These are phyloP conservation scores for Colletotrichum agaves DNA, from an alignment of 2,329 filamentous ascomycete genomes.

Conservation along the genomic window DNA sequence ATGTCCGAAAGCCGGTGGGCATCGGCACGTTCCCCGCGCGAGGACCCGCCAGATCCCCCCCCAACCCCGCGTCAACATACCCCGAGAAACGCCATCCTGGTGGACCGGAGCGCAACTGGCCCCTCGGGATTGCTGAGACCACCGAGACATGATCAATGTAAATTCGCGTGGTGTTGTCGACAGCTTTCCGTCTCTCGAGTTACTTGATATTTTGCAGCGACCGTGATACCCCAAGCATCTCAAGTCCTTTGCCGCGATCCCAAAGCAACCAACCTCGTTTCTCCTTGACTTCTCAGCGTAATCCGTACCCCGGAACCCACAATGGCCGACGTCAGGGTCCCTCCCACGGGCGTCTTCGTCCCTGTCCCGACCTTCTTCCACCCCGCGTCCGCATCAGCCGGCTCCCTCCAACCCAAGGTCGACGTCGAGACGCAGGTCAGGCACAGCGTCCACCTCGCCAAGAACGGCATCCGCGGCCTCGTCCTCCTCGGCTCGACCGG, in stretches of 20 bases:
- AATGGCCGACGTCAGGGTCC: conserved; percentile 40
- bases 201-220: neutral
- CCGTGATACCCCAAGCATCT: conserved; percentile 22
- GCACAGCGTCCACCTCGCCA: conserved; percentile 69
- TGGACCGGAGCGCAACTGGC: conserved; percentile 10
- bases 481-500: conserved; percentile 72
- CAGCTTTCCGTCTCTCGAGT: neutral
- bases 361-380: conserved; percentile 73
- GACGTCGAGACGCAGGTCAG: conserved; percentile 67
- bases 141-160: conserved; percentile 26
- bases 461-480: conserved; percentile 68
- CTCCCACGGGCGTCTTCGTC: conserved; percentile 63
- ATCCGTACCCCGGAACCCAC: neutral
- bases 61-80: conserved; percentile 35
- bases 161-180: conserved; percentile 23
- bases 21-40: conserved; percentile 30
- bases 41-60: neutral
- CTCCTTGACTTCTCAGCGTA: neutral
- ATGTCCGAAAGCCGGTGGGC: neutral
- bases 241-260: neutral
- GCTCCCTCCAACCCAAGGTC: conserved; percentile 58
- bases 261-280: neutral
- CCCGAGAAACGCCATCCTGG: conserved; percentile 34
- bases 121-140: conserved; percentile 28
- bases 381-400: conserved; percentile 50